Base-by-base conservation (phyloP, 441 rosid species). In the Gossypium laxum region DNA sequence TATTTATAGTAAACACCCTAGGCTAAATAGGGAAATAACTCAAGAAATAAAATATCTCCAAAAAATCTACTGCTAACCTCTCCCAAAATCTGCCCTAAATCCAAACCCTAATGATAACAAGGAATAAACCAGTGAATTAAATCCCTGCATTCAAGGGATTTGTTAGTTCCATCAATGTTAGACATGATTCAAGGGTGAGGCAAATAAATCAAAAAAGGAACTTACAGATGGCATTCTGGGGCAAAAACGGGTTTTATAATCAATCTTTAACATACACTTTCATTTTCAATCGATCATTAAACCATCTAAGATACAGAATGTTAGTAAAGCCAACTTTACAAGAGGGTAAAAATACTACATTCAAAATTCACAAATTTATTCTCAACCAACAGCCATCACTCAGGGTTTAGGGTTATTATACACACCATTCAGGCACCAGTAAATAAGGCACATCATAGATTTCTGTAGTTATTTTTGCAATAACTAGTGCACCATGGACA, bases 201-300 rank as follows among this genome's bases (percentile, higher is more conserved):
- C 56, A 66, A 22, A 47, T 1, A 45, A n/a, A 41, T 63, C 32
- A 19, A 51, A 41, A 45, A 18, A 19, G 52, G 30, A 63, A 65
- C 47, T 10, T 6, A 22, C 26, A 65, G 69, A n/a, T 5, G 38
- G 38, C 69, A 65, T 24, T n/a, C 56, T 32, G 24, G 52, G 6
- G 70, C 34, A 43, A 64, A 47, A 43, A 43, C 30, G 8, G 52
- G 30, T 41, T 19, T 43, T 43, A 22, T 43, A 43, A 43, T 21
- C 54, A 43, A 43, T 12, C 19, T 43, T 45, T 43, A 12, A 45
- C 30, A 8, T 18, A 4, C 0, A 2, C 30, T 65, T 21, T 21
- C 18, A 64, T 64, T 64, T 65, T 65, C 69, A 45, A 47, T 24
- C 61, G 7, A 48, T 24, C 41, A 47, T 47, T 66, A 10, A 47